Evolutionary conservation across 495 filamentous ascomycete genomes (phyloP), one percentile per base, ranked within the genome.

Genomic region (Penicillium longicatenatum): DNA sequence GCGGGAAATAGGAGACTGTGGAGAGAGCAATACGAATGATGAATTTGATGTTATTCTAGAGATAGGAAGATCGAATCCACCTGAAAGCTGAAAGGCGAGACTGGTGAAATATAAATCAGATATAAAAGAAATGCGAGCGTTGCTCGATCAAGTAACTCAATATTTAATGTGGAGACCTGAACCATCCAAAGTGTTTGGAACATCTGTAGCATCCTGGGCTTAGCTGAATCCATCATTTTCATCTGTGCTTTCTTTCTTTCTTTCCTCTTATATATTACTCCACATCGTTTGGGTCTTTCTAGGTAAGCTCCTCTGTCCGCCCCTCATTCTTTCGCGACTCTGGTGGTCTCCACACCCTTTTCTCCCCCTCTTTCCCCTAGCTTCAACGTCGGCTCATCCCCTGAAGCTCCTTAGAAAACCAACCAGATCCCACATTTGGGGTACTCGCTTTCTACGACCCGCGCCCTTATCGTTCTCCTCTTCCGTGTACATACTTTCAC

Each of bases 401-500:
- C 55, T 57, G 42, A 47, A 57, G 44, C 52, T 56, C 37, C 14
- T n/a, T 12, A 37, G 5, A 37, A n/a, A 39, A 16, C 14, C 16
- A 16, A 39, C 37, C 46, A 39, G 24, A 19, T 11, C 24, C 47
- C 39, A 26, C 51, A 43, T 37, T 48, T 35, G 31, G 33, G 14
- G 21, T 48, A 39, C 24, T 35, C 14, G 19, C 48, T 62, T 58
- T 58, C 66, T 61, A 58, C 31, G 12, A 35, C 31, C 58, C 26
- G 10, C 46, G 35, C 45, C 55, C 53, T 54, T 52, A 60, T 58
- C 50, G 50, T 33, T 52, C 57, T 47, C 44, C 52, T 57, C 60
- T 52, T 58, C 48, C 24, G 53, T 64, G 59, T 62, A 66, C 52
- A 67, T 61, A 65, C 48, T 57, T 63, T 58, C 63, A 64, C 64